Evolutionary conservation across 2,329 filamentous ascomycete species (phyloP).

Genomic region (Alternaria solani): DNA sequence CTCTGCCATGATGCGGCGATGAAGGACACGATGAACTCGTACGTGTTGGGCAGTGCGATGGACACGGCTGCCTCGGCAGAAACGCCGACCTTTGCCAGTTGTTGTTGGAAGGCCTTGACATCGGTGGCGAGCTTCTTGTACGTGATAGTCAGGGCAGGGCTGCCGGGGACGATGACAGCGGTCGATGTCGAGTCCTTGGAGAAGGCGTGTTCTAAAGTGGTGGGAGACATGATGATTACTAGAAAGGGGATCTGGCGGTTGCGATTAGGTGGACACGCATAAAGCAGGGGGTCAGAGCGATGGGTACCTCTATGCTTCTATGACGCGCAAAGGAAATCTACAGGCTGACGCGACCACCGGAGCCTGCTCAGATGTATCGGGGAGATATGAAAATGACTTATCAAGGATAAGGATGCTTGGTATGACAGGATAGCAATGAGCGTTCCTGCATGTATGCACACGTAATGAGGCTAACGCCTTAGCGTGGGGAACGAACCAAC

Average conservation of each 20-base stretch:
- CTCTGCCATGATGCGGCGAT: constrained; percentile 86
- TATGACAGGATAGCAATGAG: constrained; percentile 20
- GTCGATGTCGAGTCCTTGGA: constrained; percentile 59
- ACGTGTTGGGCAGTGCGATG: constrained; percentile 83
- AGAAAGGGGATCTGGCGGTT: constrained; percentile 20
- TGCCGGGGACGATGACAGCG: constrained; percentile 78
- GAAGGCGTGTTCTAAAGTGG: constrained; percentile 68
- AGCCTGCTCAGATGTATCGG: constrained; percentile 30
- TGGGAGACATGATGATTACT: constrained; percentile 57
- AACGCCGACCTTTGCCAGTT: constrained; percentile 79
- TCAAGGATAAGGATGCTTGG: constrained; percentile 8
- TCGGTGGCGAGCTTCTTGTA: constrained; percentile 73
- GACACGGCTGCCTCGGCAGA: constrained; percentile 75
- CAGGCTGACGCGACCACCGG: constrained; percentile 17
- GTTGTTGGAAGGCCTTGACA: constrained; percentile 75
- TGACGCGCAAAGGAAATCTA: constrained; percentile 18
- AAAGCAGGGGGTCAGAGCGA: not conserved
- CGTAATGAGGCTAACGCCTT: constrained; percentile 17
- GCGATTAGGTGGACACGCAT: constrained; percentile 13
- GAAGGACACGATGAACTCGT: constrained; percentile 88
- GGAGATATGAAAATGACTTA: constrained; percentile 13
- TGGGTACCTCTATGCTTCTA: constrained; percentile 13
- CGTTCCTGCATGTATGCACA: constrained; percentile 21
- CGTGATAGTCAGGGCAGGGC: constrained; percentile 71
- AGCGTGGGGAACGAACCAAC: constrained; percentile 18